Percentiles rank a stretch among this genome's conserved stretches.
phyloP scores from a whole-genome alignment of 768 basidiomycete species.

The Nidula microcarpa region DNA sequence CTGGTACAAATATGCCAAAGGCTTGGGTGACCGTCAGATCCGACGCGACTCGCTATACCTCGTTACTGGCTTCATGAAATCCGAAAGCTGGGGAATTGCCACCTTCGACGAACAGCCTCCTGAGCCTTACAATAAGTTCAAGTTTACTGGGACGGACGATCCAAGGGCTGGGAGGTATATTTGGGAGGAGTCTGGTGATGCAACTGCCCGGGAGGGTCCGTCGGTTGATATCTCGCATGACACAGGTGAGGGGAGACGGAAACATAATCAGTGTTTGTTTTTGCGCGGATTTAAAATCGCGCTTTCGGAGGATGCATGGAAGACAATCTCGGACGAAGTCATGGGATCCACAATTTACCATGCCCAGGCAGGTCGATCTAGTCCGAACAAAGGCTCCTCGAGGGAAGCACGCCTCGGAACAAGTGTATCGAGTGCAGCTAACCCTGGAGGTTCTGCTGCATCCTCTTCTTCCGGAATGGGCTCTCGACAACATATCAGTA shows the following conservation, averaged over 20 bases:
- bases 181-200: background rate
- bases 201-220: background rate
- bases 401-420: too few species aligned
- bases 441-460: too few species aligned
- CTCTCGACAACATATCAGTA: too few species aligned
- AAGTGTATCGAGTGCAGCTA: too few species aligned
- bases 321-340: background rate
- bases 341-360: background rate
- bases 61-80: constrained; percentile 23
- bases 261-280: constrained; percentile 26
- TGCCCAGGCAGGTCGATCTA: background rate
- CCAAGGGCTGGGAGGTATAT: background rate
- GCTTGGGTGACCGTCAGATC: constrained; percentile 12
- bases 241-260: too few species aligned
- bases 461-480: too few species aligned
- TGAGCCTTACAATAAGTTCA: constrained; percentile 1
- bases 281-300: constrained; percentile 20
- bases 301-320: background rate
- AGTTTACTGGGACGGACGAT: background rate
- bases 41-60: constrained; percentile 25
- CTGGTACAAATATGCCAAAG: constrained; percentile 27
- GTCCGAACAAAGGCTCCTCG: background rate
- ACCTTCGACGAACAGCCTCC: constrained; percentile 9
- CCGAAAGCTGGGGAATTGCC: constrained; percentile 23
- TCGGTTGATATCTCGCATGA: background rate